Conservation (phyloP, 495 filamentous ascomycete genomes). For the Cercophora samala region DNA sequence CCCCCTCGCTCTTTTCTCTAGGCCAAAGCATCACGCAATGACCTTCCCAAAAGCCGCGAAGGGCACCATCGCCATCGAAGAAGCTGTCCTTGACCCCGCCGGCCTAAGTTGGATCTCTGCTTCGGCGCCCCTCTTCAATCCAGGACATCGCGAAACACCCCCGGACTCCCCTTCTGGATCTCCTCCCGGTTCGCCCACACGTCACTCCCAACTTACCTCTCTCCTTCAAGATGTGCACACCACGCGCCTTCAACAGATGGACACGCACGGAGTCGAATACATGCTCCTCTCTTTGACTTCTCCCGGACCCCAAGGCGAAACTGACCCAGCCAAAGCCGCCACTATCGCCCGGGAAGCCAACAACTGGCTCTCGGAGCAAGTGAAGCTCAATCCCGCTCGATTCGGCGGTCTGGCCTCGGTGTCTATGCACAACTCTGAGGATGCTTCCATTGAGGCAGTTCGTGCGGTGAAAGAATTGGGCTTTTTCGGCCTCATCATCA, state of each 20-base stretch:
- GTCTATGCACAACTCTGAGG: conserved; percentile 42
- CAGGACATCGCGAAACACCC: conserved; percentile 13
- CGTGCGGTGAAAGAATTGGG: conserved; percentile 54
- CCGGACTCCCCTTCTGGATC: conserved; percentile 6
- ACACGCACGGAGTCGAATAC: conserved; percentile 58
- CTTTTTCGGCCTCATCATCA: conserved; percentile 58
- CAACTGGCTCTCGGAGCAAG: conserved; percentile 54
- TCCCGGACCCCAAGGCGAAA: conserved; percentile 57
- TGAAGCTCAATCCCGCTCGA: conserved; percentile 48
- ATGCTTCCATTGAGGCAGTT: conserved; percentile 54
- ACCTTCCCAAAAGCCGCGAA: conserved; percentile 39
- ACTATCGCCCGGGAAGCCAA: conserved; percentile 49
- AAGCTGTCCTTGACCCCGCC: conserved; percentile 51
- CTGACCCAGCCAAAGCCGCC: conserved; percentile 35
- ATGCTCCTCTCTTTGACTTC: conserved; percentile 56
- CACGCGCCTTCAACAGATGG: conserved; percentile 50
- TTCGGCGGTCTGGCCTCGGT: conserved; percentile 55
- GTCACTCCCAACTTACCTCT: conserved; percentile 18
- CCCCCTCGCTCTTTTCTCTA: background rate
- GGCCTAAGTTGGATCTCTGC: conserved; percentile 31
- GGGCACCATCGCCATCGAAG: conserved; percentile 55
- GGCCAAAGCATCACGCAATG: background rate
- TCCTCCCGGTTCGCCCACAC: conserved; percentile 2
- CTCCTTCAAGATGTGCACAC: conserved; percentile 43
- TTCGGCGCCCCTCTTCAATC: conserved; percentile 32